phyloP scores from a whole-genome alignment of 768 basidiomycete genomes.

The Royoungia palumana region DNA sequence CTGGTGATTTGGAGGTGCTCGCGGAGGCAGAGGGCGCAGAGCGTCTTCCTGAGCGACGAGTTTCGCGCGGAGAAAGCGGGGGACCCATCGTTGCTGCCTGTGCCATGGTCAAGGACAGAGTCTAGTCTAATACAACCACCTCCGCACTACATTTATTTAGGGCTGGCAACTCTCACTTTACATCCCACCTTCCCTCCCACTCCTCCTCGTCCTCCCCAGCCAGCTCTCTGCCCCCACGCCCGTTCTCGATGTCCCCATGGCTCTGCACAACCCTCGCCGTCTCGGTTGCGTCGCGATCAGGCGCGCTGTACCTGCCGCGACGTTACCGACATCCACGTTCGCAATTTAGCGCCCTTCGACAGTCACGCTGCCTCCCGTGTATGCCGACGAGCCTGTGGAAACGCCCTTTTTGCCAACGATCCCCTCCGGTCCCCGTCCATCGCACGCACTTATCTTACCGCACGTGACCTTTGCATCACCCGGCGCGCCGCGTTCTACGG shows the following conservation, averaged over 20 bases:
- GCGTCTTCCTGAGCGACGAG: constrained; percentile 73
- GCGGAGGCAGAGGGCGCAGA: constrained; percentile 64
- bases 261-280: background rate
- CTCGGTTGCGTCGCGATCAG: constrained; percentile 19
- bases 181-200: background rate
- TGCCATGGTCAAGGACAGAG: constrained; percentile 43
- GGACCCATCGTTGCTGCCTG: constrained; percentile 72
- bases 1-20: constrained; percentile 70
- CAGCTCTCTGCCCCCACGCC: background rate
- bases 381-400: constrained; percentile 5
- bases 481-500: background rate
- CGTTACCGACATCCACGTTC: background rate
- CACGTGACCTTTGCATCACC: constrained; percentile 24
- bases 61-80: constrained; percentile 72
- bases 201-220: constrained; percentile 1
- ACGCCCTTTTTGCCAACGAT: constrained; percentile 13
- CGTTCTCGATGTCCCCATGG: background rate
- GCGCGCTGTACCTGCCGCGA: background rate
- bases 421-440: constrained; percentile 6
- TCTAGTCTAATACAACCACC: constrained; percentile 2
- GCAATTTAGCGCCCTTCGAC: constrained; percentile 3
- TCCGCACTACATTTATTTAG: constrained; percentile 32
- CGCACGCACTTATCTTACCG: constrained; percentile 20
- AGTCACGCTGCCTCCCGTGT: background rate
- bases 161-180: constrained; percentile 30